These are phyloP conservation scores for Podosphaera leucotricha DNA, from an alignment of 2,329 filamentous ascomycete genomes.

Conservation along the genomic window DNA sequence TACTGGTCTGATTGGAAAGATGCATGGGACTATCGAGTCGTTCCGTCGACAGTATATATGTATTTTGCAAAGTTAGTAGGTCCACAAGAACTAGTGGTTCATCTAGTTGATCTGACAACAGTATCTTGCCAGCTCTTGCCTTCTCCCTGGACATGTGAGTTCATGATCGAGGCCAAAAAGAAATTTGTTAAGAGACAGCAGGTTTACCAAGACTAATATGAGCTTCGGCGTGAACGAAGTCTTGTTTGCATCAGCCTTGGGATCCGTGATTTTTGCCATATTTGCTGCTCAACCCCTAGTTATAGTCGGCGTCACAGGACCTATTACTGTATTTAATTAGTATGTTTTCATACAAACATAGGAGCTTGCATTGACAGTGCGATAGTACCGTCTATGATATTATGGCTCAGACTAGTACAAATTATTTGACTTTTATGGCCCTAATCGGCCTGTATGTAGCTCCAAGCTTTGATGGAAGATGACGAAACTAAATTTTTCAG, in stretches of 20 bases:
- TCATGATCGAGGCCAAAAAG: not conserved
- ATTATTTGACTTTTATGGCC: conserved; percentile 77
- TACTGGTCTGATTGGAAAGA: conserved; percentile 68
- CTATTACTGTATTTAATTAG: conserved; percentile 88
- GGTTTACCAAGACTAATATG: conserved; percentile 58
- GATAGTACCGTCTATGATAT: conserved; percentile 83
- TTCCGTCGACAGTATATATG: conserved; percentile 78
- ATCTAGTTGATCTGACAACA: conserved; percentile 16
- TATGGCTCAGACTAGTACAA: conserved; percentile 49
- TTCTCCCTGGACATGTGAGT: conserved; percentile 66
- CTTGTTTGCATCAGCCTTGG: conserved; percentile 63
- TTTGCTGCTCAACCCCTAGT: conserved; percentile 66
- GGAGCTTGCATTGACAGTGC: conserved; percentile 1
- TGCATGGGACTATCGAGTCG: conserved; percentile 74
- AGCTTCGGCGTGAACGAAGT: conserved; percentile 84
- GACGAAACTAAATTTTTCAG: conserved; percentile 18
- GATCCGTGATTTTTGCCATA: conserved; percentile 56
- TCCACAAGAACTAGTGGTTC: not conserved
- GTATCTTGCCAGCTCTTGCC: conserved; percentile 65
- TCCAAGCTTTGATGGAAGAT: not conserved
- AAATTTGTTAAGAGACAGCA: conserved; percentile 2
- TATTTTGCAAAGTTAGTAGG: conserved; percentile 66
- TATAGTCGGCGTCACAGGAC: conserved; percentile 77
- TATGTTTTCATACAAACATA: conserved; percentile 16
- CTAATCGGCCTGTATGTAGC: conserved; percentile 48